Conservation (phyloP, 1,139 yeast species). For the Yamadazyma songkhlaensis region DNA sequence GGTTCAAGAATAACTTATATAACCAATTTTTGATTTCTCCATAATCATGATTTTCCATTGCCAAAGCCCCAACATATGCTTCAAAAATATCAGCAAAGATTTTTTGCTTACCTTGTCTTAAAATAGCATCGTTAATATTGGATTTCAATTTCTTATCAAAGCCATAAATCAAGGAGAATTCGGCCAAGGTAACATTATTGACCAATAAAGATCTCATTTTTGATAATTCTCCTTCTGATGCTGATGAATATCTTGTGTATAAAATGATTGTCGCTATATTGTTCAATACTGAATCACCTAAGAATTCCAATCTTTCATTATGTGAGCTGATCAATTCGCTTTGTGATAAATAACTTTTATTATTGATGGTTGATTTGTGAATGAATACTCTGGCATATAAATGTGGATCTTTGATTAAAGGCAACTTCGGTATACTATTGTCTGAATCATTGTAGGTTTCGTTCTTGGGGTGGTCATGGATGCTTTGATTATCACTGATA, state of each 20-base stretch:
- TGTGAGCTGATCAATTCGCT: conserved; percentile 61
- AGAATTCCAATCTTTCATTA: conserved; percentile 88
- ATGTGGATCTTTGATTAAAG: conserved; percentile 57
- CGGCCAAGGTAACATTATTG: conserved; percentile 68
- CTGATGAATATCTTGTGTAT: conserved; percentile 62
- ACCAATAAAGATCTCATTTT: conserved; percentile 68
- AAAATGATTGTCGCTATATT: conserved; percentile 67
- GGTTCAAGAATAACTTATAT: conserved; percentile 40
- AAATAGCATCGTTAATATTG: conserved; percentile 35
- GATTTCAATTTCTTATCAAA: conserved; percentile 60
- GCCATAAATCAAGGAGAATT: conserved; percentile 70
- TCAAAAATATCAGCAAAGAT: conserved; percentile 79
- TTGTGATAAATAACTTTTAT: conserved; percentile 53
- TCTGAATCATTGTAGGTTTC: neutral
- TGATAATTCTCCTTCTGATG: conserved; percentile 81
- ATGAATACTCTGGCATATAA: conserved; percentile 72
- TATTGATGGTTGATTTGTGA: conserved; percentile 72
- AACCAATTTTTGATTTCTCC: conserved; percentile 61
- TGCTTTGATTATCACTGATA: neutral
- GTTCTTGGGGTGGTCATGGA: neutral
- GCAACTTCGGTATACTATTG: conserved; percentile 55
- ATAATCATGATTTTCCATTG: conserved; percentile 52
- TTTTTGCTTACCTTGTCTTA: conserved; percentile 45
- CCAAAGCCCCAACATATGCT: conserved; percentile 86
- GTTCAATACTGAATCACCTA: conserved; percentile 89